Evolutionary conservation across 495 filamentous ascomycete species (phyloP), one percentile per base, ranked within the genome.

Genomic region (Bombardia bombarda): DNA sequence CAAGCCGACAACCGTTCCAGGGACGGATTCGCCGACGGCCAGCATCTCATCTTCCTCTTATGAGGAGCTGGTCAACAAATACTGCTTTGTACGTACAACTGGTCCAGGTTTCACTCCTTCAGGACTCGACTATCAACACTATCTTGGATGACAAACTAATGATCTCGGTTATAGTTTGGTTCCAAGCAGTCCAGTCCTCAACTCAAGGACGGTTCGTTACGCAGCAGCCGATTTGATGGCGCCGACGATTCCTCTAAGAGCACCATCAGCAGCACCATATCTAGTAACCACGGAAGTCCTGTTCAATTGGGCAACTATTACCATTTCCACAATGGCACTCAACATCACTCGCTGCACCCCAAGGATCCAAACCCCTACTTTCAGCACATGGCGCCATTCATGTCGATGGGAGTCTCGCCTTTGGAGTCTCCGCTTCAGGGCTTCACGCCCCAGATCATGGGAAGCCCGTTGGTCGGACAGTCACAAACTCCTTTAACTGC

Each of bases 31-130:
- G 1, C 66, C 63, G 1, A 57, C 65, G 26, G 51, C 66, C 20
- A 69, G 65, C 46, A 72, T 90, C 49, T 74, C 89, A 19, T 93
- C 90, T 19, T 77, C 83, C 30, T 84, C 86, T 40, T 96, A 97
- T 64, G 82, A 88, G 58, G 92, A 98, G 62, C 73, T 98, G 44
- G 78, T 98, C 55, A 86, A 94, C 71, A 94, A 93, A 66, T 98
- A 94, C 68, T 98, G 92, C 74, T 95, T 94, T 76, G 90, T 95
- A 86, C 78, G 89, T 93, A 70, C 49, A 46, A 50, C 62, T 49
- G 52, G n/a, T n/a, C n/a, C n/a, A n/a, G n/a, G n/a, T n/a, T n/a
- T n/a, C n/a, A n/a, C n/a, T n/a, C n/a, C n/a, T n/a, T n/a, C n/a
- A n/a, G n/a, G n/a, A n/a, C n/a, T n/a, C n/a, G n/a, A n/a, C n/a